phyloP scores from a whole-genome alignment of 768 basidiomycete species.

The Crepidotus variabilis region DNA sequence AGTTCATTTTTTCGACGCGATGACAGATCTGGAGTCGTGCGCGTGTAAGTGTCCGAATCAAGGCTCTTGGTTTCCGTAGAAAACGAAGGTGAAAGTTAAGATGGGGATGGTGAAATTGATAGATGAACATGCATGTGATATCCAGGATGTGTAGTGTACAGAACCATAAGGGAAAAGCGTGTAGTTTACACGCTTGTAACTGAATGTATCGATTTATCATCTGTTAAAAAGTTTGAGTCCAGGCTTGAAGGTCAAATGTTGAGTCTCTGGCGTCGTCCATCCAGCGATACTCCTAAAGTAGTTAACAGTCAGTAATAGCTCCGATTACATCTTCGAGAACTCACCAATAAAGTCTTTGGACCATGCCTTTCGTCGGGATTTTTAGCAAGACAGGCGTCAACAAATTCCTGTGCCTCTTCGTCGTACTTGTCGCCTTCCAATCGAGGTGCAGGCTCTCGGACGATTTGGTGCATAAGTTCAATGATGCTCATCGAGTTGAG shows the following conservation, averaged over 20 bases:
- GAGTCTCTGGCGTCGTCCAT: slow-evolving; percentile 59
- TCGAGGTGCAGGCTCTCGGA: slow-evolving; percentile 93
- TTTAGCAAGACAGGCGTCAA: slow-evolving; percentile 88
- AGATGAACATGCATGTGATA: no score
- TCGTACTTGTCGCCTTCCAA: slow-evolving; percentile 64
- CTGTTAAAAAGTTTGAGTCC: slow-evolving; percentile 66
- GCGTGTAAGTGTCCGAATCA: no score
- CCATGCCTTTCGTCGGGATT: slow-evolving; percentile 79
- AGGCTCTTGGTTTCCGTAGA: no score
- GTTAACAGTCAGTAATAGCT: not conserved
- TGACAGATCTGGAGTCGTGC: no score
- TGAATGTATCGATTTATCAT: no score
- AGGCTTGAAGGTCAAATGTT: slow-evolving; percentile 66
- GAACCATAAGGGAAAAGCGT: no score
- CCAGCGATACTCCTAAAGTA: slow-evolving; percentile 66
- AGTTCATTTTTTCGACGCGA: no score
- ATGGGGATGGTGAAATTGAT: no score
- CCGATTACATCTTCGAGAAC: slow-evolving; percentile 20
- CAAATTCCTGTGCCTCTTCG: slow-evolving; percentile 74
- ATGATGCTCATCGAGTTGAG: slow-evolving; percentile 95
- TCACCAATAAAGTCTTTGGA: slow-evolving; percentile 81
- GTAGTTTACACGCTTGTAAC: no score
- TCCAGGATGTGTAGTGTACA: no score
- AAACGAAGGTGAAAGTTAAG: no score
- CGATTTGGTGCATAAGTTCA: slow-evolving; percentile 95